phyloP scores from a whole-genome alignment of 495 filamentous ascomycete genomes.

The Bryoglossum gracile region DNA sequence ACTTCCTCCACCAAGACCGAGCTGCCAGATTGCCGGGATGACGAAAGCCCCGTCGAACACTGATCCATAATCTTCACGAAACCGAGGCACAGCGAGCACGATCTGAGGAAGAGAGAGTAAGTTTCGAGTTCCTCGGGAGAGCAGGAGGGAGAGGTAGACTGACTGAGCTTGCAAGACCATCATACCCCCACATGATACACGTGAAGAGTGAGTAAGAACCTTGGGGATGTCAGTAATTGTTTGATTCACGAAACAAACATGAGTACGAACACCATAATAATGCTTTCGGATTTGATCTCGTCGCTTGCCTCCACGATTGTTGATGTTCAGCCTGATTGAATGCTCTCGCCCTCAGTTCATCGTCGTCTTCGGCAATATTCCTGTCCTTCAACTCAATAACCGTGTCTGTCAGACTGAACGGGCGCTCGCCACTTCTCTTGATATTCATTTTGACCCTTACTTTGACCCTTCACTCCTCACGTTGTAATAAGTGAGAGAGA shows the following conservation, averaged over 20 bases:
- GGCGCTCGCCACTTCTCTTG: too few relatives aligned
- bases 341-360: not conserved
- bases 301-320: constrained; percentile 9
- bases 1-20: constrained; percentile 4
- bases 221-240: not conserved
- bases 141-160: not conserved
- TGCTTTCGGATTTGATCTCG: constrained; percentile 9
- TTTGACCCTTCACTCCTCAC: too few relatives aligned
- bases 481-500: too few relatives aligned
- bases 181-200: constrained; percentile 21
- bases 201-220: constrained; percentile 15
- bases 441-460: too few relatives aligned
- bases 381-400: not conserved
- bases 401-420: too few relatives aligned
- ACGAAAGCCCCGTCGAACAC: constrained; percentile 3
- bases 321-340: constrained; percentile 1
- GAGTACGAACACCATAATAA: constrained; percentile 10
- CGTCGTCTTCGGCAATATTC: not conserved
- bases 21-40: constrained; percentile 13
- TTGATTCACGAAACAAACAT: not conserved
- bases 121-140: not conserved
- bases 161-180: constrained; percentile 14
- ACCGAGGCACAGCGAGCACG: constrained; percentile 12
- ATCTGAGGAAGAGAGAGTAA: constrained; percentile 9
- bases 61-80: constrained; percentile 13